These are phyloP conservation scores for Boletus subcaerulescens DNA, from an alignment of 768 basidiomycete genomes.

Conservation along the genomic window DNA sequence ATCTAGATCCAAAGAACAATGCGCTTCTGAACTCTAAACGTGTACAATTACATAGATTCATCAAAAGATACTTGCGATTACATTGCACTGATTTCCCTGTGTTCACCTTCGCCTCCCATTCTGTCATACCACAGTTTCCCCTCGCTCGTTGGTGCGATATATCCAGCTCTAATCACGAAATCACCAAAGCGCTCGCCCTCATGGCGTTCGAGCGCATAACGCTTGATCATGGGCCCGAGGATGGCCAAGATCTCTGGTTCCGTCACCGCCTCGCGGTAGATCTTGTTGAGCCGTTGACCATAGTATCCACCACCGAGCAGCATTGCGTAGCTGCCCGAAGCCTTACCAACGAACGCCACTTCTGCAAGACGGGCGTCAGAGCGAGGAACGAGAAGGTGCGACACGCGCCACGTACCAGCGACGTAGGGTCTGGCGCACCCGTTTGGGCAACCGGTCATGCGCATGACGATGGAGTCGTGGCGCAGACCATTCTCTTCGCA, in stretches of 20 bases:
- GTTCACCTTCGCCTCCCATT: conserved; percentile 73
- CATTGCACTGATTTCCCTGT: conserved; percentile 34
- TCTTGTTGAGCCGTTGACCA: conserved; percentile 94
- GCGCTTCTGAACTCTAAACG: too few species aligned
- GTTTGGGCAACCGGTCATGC: conserved; percentile 97
- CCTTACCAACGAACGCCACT: conserved; percentile 95
- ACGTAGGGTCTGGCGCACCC: conserved; percentile 93
- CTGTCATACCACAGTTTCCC: conserved; percentile 87
- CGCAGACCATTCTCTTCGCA: conserved; percentile 91
- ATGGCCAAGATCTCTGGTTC: conserved; percentile 92
- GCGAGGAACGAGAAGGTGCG: neutral
- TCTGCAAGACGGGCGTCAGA: conserved; percentile 43
- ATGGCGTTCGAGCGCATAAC: conserved; percentile 81
- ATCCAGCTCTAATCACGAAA: conserved; percentile 88
- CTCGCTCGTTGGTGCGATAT: conserved; percentile 80
- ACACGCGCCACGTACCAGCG: conserved; percentile 52
- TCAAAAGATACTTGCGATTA: neutral
- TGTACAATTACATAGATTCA: too few species aligned
- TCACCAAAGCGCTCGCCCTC: conserved; percentile 95
- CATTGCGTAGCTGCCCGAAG: conserved; percentile 90
- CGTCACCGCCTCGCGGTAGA: conserved; percentile 86
- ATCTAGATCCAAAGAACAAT: too few species aligned
- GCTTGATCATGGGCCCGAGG: conserved; percentile 90
- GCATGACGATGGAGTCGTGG: conserved; percentile 95
- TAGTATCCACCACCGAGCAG: conserved; percentile 94